These are phyloP conservation scores for Candida nemodendra DNA, from an alignment of 805 yeast species.

Conservation along the genomic window DNA sequence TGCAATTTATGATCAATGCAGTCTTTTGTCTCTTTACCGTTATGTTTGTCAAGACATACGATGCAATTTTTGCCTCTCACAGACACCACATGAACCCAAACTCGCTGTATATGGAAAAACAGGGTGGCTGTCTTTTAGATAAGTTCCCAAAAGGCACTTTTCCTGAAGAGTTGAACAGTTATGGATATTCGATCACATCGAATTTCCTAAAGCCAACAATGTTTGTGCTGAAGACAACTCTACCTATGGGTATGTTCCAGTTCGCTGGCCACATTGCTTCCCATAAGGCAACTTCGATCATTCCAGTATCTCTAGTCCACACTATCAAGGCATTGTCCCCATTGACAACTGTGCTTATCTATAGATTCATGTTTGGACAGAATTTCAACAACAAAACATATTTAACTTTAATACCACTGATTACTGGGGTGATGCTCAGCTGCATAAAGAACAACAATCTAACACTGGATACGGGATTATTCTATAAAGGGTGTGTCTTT, in stretches of 20 bases:
- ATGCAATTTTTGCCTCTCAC: conserved; percentile 34
- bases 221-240: conserved; percentile 58
- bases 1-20: conserved; percentile 78
- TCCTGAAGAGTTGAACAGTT: conserved; percentile 36
- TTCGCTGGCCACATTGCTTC: conserved; percentile 88
- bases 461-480: conserved; percentile 24
- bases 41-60: conserved; percentile 23
- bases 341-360: conserved; percentile 78
- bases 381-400: conserved; percentile 67
- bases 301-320: conserved; percentile 94
- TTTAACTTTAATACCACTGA: conserved; percentile 72
- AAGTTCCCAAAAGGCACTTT: conserved; percentile 51
- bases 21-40: conserved; percentile 47
- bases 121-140: conserved; percentile 19
- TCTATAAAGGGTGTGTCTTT: conserved; percentile 43
- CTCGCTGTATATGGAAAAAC: conserved; percentile 29
- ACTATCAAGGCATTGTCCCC: conserved; percentile 93
- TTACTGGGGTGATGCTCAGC: conserved; percentile 81
- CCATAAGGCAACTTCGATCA: conserved; percentile 86
- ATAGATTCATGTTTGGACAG: conserved; percentile 58
- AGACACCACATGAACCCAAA: conserved; percentile 35
- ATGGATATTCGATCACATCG: conserved; percentile 27
- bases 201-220: conserved; percentile 55
- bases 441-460: conserved; percentile 47
- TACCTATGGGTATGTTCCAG: conserved; percentile 95